These are phyloP conservation scores for Staphylotrichum tortipilum DNA, from an alignment of 495 filamentous ascomycete genomes.

Conservation along the genomic window DNA sequence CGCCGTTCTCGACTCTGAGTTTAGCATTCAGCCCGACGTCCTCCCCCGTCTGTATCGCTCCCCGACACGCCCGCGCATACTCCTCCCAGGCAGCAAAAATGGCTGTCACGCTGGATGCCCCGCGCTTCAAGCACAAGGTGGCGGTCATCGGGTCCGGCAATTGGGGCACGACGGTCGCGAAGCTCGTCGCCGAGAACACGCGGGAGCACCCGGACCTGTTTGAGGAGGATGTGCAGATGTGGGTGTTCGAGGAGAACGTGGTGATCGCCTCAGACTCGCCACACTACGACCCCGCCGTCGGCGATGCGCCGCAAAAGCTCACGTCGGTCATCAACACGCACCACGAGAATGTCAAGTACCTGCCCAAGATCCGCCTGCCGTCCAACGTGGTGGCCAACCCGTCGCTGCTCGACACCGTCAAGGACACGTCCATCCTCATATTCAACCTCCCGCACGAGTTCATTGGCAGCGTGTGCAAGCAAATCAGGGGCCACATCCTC, in stretches of 20 bases:
- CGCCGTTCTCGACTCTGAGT: too few species aligned
- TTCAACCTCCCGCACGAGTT: slow-evolving; percentile 99
- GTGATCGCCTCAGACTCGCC: slow-evolving; percentile 56
- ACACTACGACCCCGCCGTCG: slow-evolving; percentile 43
- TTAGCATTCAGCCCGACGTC: too few species aligned
- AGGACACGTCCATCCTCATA: slow-evolving; percentile 75
- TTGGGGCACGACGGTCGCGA: slow-evolving; percentile 96
- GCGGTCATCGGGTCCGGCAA: slow-evolving; percentile 93
- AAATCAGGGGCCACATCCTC: slow-evolving; percentile 78
- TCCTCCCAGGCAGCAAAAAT: slow-evolving; percentile 23
- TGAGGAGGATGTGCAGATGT: slow-evolving; percentile 89
- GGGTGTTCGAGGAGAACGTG: slow-evolving; percentile 87
- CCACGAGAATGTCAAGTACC: slow-evolving; percentile 98
- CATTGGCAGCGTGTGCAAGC: slow-evolving; percentile 75
- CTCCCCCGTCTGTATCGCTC: too few species aligned
- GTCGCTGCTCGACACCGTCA: slow-evolving; percentile 70
- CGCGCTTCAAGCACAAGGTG: slow-evolving; percentile 76
- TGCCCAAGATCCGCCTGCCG: slow-evolving; percentile 76
- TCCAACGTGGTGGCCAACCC: slow-evolving; percentile 83
- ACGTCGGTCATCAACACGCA: slow-evolving; percentile 81
- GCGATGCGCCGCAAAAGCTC: slow-evolving; percentile 66
- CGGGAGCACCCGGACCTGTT: slow-evolving; percentile 68
- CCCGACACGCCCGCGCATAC: slow-evolving; percentile 1
- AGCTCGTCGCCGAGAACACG: slow-evolving; percentile 92
- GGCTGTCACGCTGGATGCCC: slow-evolving; percentile 24